Percentiles rank a stretch among this genome's conserved stretches.
phyloP scores from a whole-genome alignment of 495 filamentous ascomycete genomes.

The Penicillium goetzii region DNA sequence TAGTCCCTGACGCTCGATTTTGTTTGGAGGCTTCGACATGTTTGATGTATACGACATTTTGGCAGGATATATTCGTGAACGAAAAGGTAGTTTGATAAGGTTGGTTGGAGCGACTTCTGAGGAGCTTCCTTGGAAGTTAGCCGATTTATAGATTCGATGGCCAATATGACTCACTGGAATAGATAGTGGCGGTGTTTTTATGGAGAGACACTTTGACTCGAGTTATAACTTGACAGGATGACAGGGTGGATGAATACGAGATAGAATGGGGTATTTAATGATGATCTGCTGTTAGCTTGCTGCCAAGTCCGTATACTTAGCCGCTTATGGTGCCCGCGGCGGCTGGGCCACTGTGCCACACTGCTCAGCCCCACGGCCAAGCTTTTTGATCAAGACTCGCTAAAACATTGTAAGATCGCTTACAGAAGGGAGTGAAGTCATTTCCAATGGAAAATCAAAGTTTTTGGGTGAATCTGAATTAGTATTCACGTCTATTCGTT shows the following conservation, averaged over 20 bases:
- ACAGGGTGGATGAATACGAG: background rate
- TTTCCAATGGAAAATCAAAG: background rate
- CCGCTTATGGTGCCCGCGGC: background rate
- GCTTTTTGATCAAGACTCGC: background rate
- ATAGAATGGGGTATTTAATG: background rate
- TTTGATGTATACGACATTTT: background rate
- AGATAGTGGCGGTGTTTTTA: background rate
- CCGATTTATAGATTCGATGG: background rate
- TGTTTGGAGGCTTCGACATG: conserved; percentile 8
- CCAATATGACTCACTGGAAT: background rate
- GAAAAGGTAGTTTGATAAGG: background rate
- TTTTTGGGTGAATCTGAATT: background rate
- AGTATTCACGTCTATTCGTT: conserved; percentile 4
- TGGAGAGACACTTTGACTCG: background rate
- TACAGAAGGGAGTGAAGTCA: background rate
- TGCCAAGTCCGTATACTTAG: background rate
- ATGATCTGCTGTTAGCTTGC: background rate
- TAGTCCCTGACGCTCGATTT: conserved; percentile 10
- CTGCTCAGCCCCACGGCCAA: background rate
- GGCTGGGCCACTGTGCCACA: background rate
- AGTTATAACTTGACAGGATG: background rate
- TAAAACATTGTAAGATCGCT: background rate
- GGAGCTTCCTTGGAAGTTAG: background rate
- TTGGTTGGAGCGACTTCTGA: background rate
- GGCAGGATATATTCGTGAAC: background rate